Evolutionary conservation across 2,329 filamentous ascomycete species (phyloP).

Genomic region (Cladosporium sp.): DNA sequence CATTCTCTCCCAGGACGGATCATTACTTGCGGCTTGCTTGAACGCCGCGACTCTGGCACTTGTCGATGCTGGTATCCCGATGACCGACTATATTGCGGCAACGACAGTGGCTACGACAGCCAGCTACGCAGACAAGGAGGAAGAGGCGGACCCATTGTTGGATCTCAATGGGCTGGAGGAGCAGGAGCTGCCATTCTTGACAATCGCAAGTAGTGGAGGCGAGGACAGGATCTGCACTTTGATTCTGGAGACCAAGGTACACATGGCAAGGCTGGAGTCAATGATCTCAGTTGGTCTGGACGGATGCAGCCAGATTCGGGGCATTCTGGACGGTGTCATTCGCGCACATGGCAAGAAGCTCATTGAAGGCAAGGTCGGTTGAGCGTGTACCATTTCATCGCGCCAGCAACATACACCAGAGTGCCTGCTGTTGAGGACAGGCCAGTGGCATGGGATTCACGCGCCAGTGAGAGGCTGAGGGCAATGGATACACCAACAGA

Average conservation of each 20-base stretch:
- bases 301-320: constrained; percentile 82
- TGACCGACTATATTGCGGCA: constrained; percentile 86
- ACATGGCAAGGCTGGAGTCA: constrained; percentile 76
- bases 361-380: constrained; percentile 43
- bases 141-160: constrained; percentile 76
- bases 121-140: constrained; percentile 60
- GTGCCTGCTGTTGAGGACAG: neutral
- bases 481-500: neutral
- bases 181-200: constrained; percentile 84
- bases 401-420: neutral
- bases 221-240: constrained; percentile 73
- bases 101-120: constrained; percentile 83
- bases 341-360: constrained; percentile 68
- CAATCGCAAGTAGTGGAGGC: constrained; percentile 65
- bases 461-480: neutral
- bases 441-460: neutral
- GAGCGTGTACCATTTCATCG: neutral
- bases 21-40: constrained; percentile 81
- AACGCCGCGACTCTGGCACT: constrained; percentile 91
- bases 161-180: constrained; percentile 80
- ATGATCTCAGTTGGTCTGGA: constrained; percentile 93
- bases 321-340: constrained; percentile 78
- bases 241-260: constrained; percentile 85
- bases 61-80: constrained; percentile 91
- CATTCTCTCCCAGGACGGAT: constrained; percentile 86